Evolutionary conservation across 352 stramenopile species (phyloP).

Genomic region (Phytophthora pinifolia): DNA sequence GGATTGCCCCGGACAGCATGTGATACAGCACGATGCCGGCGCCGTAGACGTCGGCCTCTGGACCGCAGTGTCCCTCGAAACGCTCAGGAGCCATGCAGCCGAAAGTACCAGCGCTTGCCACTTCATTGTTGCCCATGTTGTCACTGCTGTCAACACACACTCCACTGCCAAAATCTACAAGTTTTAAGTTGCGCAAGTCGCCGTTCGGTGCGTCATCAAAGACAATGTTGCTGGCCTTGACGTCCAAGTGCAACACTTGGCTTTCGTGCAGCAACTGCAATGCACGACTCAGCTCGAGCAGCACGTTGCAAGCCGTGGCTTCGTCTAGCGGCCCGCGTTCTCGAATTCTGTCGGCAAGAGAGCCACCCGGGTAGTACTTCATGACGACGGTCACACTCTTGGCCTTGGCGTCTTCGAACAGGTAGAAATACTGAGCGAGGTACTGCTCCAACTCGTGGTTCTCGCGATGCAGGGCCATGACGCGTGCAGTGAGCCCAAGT

Average conservation of each 20-base stretch:
- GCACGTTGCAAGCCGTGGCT: constrained; percentile 34
- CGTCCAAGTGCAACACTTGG: constrained; percentile 57
- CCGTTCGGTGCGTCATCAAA: constrained; percentile 44
- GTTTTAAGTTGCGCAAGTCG: constrained; percentile 56
- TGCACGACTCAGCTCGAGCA: constrained; percentile 47
- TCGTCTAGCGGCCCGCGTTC: constrained; percentile 36
- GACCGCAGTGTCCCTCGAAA: constrained; percentile 50
- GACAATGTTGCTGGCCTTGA: constrained; percentile 67
- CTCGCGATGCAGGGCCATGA: constrained; percentile 26
- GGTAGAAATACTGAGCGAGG: constrained; percentile 50
- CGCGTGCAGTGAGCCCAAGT: constrained; percentile 47
- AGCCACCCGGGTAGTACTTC: constrained; percentile 59
- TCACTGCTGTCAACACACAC: constrained; percentile 16
- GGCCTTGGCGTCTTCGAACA: constrained; percentile 57
- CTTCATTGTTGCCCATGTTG: constrained; percentile 7
- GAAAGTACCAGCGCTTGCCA: constrained; percentile 39
- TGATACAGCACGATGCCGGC: constrained; percentile 62
- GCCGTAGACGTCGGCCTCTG: constrained; percentile 62
- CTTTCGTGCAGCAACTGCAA: constrained; percentile 54
- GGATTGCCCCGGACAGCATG: constrained; percentile 55
- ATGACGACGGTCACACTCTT: constrained; percentile 61
- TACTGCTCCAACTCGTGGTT: constrained; percentile 41
- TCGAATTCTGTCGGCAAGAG: constrained; percentile 48
- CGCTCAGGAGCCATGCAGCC: constrained; percentile 69
- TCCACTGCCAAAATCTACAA: constrained; percentile 69